A percentile compares a stretch with the other conserved stretches of the same genome.
These are phyloP conservation scores for Candida tetrigidarum DNA, from an alignment of 1,139 yeast species.

Conservation along the genomic window DNA sequence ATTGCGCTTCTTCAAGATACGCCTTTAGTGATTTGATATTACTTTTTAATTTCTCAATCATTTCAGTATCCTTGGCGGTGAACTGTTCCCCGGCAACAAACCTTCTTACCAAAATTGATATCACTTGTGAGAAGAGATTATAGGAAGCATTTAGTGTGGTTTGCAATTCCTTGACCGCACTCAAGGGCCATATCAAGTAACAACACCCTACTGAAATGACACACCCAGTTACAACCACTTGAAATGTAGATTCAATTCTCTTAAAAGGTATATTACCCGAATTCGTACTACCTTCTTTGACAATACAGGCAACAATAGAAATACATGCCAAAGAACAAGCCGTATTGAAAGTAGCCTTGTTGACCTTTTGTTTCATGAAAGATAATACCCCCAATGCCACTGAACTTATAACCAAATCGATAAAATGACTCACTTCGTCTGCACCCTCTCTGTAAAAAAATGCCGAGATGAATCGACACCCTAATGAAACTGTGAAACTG, in stretches of 20 bases:
- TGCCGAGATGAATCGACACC: conserved; percentile 58
- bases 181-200: conserved; percentile 64
- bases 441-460: conserved; percentile 48
- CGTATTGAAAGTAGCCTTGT: conserved; percentile 74
- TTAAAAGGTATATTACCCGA: conserved; percentile 61
- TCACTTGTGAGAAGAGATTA: conserved; percentile 54
- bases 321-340: conserved; percentile 82
- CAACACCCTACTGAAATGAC: conserved; percentile 61
- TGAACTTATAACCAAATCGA: conserved; percentile 60
- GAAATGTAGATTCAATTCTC: conserved; percentile 57
- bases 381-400: conserved; percentile 68
- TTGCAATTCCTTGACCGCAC: conserved; percentile 55
- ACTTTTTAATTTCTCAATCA: conserved; percentile 41
- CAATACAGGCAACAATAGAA: conserved; percentile 68
- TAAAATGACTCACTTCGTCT: conserved; percentile 54
- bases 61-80: conserved; percentile 37
- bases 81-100: conserved; percentile 59
- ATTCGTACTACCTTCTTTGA: conserved; percentile 77
- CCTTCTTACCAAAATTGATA: conserved; percentile 53
- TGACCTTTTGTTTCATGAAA: conserved; percentile 68
- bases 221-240: conserved; percentile 68
- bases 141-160: conserved; percentile 55
- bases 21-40: conserved; percentile 44
- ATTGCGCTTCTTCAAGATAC: conserved; percentile 63
- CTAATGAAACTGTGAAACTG: conserved; percentile 58